A percentile compares a stretch with the other conserved stretches of the same genome.
These are phyloP conservation scores for Phytopythium boreale DNA, from an alignment of 352 stramenopile genomes.

Conservation along the genomic window DNA sequence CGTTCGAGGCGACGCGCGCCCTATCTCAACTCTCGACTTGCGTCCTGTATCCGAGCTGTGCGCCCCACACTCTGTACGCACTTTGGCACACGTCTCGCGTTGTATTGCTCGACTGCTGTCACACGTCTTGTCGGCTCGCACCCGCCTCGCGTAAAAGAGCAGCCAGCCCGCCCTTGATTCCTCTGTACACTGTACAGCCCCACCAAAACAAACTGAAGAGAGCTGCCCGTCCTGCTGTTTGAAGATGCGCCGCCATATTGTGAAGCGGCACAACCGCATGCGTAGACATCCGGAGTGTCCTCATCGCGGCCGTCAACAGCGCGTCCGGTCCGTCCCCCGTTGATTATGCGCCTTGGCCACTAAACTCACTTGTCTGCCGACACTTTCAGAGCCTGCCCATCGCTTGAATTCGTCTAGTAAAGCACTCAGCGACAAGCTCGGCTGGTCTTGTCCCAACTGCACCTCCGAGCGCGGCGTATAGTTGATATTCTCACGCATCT, in stretches of 20 bases:
- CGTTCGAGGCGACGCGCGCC: too few species aligned
- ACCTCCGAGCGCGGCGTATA: background rate
- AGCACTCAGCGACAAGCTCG: background rate
- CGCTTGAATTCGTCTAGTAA: background rate
- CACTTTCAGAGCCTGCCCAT: background rate
- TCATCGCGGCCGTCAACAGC: background rate
- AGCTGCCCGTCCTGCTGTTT: background rate
- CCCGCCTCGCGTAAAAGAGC: background rate
- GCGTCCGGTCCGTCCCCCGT: background rate
- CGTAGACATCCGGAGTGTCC: constrained; percentile 3
- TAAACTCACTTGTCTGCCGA: background rate
- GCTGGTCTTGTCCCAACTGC: background rate
- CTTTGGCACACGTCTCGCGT: too few species aligned
- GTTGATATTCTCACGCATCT: background rate
- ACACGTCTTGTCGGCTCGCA: constrained; percentile 20
- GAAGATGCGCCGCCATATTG: background rate
- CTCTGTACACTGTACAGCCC: too few species aligned
- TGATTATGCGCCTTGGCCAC: background rate
- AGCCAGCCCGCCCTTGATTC: background rate
- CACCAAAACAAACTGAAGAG: too few species aligned
- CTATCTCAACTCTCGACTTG: too few species aligned
- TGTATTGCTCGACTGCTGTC: constrained; percentile 8
- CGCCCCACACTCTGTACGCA: too few species aligned
- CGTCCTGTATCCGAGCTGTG: too few species aligned
- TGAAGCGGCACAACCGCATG: background rate